A percentile compares a stretch with the other conserved stretches of the same genome.
These are phyloP conservation scores for Fusarium phyllophilum DNA, from an alignment of 2,329 filamentous ascomycete genomes.

Conservation along the genomic window DNA sequence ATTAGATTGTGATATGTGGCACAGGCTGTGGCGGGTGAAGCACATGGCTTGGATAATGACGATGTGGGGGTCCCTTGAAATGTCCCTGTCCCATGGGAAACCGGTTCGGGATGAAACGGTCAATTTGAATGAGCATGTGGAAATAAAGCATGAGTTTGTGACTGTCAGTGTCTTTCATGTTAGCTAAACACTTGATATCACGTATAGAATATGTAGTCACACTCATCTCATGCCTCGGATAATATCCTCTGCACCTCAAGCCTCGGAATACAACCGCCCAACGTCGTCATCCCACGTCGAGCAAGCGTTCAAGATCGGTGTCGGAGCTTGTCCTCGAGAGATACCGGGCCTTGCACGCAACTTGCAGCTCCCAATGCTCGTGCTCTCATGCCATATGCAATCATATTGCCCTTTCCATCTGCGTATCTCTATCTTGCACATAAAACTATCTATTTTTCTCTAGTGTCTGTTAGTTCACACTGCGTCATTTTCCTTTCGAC, in stretches of 20 bases:
- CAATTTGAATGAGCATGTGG: constrained; percentile 8
- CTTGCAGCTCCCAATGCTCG: constrained; percentile 8
- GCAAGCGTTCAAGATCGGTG: constrained; percentile 33
- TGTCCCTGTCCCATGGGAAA: constrained; percentile 39
- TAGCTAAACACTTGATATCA: not conserved
- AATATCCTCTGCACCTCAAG: not conserved
- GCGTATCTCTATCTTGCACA: not conserved
- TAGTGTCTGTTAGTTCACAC: constrained; percentile 34
- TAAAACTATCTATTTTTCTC: constrained; percentile 9
- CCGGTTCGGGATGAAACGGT: constrained; percentile 41
- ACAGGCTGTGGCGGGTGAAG: not conserved
- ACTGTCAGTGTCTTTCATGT: not conserved
- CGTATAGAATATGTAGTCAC: not conserved
- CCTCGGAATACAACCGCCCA: constrained; percentile 8
- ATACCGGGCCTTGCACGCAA: constrained; percentile 22
- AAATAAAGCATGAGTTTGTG: not conserved
- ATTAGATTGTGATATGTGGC: not conserved
- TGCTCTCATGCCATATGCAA: constrained; percentile 20
- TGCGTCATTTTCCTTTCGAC: constrained; percentile 45
- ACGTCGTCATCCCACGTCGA: constrained; percentile 34
- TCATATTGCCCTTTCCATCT: not conserved
- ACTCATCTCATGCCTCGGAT: constrained; percentile 13
- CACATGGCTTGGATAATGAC: constrained; percentile 1
- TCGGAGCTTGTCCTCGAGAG: constrained; percentile 24
- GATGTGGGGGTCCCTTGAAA: constrained; percentile 34